phyloP scores from a whole-genome alignment of 495 filamentous ascomycete genomes.

The Xylaria acuta region DNA sequence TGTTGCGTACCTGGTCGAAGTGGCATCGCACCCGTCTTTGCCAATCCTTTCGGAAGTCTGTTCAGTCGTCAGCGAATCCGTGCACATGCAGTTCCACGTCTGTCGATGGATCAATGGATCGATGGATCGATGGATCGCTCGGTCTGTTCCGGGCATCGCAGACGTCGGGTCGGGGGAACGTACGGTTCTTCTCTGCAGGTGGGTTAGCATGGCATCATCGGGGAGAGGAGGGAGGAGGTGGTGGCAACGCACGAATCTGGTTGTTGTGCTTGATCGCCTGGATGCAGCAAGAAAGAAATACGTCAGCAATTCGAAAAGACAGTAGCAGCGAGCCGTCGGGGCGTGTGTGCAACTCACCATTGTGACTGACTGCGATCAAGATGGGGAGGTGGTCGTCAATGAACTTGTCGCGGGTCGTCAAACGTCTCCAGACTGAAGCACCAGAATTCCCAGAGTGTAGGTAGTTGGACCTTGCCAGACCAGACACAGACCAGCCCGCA shows the following conservation, averaged over 20 bases:
- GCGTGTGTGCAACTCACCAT: slow-evolving; percentile 58
- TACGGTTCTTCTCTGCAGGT: slow-evolving; percentile 75
- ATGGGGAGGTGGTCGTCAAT: slow-evolving; percentile 32
- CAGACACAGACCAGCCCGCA: slow-evolving; percentile 37
- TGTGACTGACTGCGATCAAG: slow-evolving; percentile 70
- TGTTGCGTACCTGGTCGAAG: slow-evolving; percentile 91
- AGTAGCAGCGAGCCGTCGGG: not conserved
- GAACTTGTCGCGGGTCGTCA: slow-evolving; percentile 38
- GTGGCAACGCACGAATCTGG: slow-evolving; percentile 68
- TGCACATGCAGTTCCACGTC: slow-evolving; percentile 31
- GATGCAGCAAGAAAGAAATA: slow-evolving; percentile 38
- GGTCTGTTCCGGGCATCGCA: slow-evolving; percentile 24
- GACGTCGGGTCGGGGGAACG: slow-evolving; percentile 44
- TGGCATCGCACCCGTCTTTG: slow-evolving; percentile 96
- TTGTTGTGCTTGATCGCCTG: slow-evolving; percentile 99
- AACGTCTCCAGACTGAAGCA: slow-evolving; percentile 41
- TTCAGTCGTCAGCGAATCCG: slow-evolving; percentile 26
- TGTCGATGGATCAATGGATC: slow-evolving; percentile 29
- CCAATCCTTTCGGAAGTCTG: slow-evolving; percentile 99
- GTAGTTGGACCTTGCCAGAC: slow-evolving; percentile 23
- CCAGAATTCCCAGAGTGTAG: slow-evolving; percentile 39
- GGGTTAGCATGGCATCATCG: slow-evolving; percentile 11
- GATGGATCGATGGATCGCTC: slow-evolving; percentile 30
- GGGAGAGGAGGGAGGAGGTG: not conserved
- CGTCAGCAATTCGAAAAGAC: slow-evolving; percentile 40